Base-by-base conservation (phyloP, 352 stramenopile genomes). In the Globisporangium canariense region DNA sequence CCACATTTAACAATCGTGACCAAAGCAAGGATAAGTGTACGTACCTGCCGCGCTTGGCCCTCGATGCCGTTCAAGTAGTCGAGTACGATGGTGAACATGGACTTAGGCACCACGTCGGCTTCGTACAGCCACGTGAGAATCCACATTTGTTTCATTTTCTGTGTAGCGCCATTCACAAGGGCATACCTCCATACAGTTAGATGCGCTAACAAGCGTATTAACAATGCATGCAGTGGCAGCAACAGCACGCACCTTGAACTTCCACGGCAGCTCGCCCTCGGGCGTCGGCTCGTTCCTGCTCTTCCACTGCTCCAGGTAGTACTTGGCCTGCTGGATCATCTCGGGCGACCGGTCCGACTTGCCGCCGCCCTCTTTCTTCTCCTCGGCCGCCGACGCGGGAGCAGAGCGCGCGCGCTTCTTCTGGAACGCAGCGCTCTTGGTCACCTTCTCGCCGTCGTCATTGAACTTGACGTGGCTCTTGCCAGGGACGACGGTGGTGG, bases 91-190 rank as follows among this genome's bases (percentile, higher is more conserved):
- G 78, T 62, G 58, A 94, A 94, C 73, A 90, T 86, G n/a, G 78
- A 79, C 64, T 94, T 94, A 54, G 83, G 73, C 38, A 93, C 78
- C 30, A 94, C 79, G 46, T 92, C 83, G 7, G 82, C 83, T 47
- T 91, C 83, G 64, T 89, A 92, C 83, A 94, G 91, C 83, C 86
- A 94, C 40, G 62, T 71, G 10, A 94, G 60, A 57, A 94, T 85
- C 86, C 86, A 94, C 55, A 84, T 72, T 73, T 94, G 86, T 66
- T 92, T 90, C 18, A 86, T 83, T 82, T 88, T 94, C 82, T 89
- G 57, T 36, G 25, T 28, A 64, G 1, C 51, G 51, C 7, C 63
- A 60, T 47, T 63, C 32, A 66, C 28, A 56, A 8, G 57, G 38
- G 14, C 20, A 50, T 7, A 57, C 45, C 38, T n/a, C 7, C 28